Evolutionary conservation across 108 stramenopile genomes (phyloP), one percentile per base, ranked within the genome.

Genomic region (Mediolabrus comicus): DNA sequence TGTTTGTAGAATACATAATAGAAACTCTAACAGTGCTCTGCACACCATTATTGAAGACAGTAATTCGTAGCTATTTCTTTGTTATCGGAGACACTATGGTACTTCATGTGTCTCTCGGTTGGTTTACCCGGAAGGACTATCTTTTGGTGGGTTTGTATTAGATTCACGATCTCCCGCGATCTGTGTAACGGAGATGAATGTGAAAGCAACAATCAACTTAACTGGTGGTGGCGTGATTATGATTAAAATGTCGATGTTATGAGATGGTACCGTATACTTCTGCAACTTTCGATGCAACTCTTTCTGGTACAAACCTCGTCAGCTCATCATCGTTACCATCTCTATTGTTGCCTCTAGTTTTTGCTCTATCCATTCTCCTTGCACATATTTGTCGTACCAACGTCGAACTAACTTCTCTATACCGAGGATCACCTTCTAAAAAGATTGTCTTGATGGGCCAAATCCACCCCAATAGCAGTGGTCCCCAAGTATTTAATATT

Each of bases 381-480:
- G n/a, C 60, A 58, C 87, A 89, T 34, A 88, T 64, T 27, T 67
- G 39, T 60, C 93, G 79, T 53, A 91, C 77, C 27, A 90, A 25
- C 0, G 94, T 92, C 14, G 89, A 90, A 38, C 86, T 87, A 5
- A 95, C 79, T 65, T 87, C 74, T 67, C 86, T 87, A 75, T 88
- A 95, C 30, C 68, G 68, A 46, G 94, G 91, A 71, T 92, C 78
- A 9, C 94, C 94, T 61, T 91, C 87, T 65, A 95, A 59, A 59
- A 84, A 95, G 4, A 70, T 16, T 22, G 94, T 92, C 27, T 80
- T 67, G 16, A 92, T 66, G 0, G 94, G 94, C 81, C 85, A 87
- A 9, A 67, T 56, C 24, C 82, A 77, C 28, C 92, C 92, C 22
- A 79, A 58, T 26, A 85, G 22, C n/a, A 89, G n/a, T 3, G 88